Evolutionary conservation across 2,329 filamentous ascomycete genomes (phyloP).

Genomic region (Ophiocordyceps robertsii): DNA sequence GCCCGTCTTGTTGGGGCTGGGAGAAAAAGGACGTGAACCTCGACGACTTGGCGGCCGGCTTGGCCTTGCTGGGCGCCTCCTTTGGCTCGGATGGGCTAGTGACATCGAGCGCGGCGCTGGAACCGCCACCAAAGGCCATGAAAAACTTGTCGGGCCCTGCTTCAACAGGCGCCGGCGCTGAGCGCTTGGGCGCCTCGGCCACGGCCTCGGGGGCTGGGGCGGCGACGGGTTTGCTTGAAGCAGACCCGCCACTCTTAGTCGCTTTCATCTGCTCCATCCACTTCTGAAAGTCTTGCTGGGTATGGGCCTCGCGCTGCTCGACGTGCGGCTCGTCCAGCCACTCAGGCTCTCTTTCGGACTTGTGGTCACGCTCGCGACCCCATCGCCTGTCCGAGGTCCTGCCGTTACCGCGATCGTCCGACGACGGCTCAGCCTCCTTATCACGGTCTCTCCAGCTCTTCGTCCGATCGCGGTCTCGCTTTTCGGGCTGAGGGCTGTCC

Average conservation of each 20-base stretch:
- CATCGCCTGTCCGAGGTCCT: constrained; percentile 34
- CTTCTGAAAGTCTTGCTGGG: constrained; percentile 82
- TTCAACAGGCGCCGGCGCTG: constrained; percentile 50
- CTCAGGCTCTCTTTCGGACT: constrained; percentile 70
- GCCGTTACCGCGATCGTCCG: constrained; percentile 45
- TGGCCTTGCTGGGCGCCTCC: constrained; percentile 34
- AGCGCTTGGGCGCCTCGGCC: constrained; percentile 35
- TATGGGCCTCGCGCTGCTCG: constrained; percentile 58
- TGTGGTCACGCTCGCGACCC: constrained; percentile 43
- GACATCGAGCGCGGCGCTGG: constrained; percentile 27
- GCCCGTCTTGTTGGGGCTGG: constrained; percentile 34
- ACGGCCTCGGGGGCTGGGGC: constrained; percentile 20
- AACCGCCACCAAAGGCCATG: constrained; percentile 33
- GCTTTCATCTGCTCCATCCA: constrained; percentile 90
- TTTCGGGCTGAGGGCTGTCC: constrained; percentile 14
- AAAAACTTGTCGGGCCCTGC: constrained; percentile 69
- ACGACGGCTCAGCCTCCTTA: constrained; percentile 22
- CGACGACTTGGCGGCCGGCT: constrained; percentile 54
- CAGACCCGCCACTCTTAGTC: constrained; percentile 26
- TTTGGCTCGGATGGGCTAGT: constrained; percentile 37
- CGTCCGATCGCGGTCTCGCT: constrained; percentile 41
- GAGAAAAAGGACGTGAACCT: constrained; percentile 73
- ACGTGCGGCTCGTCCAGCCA: constrained; percentile 71
- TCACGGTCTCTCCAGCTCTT: constrained; percentile 49
- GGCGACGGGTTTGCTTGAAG: constrained; percentile 21